These are phyloP conservation scores for Aspergillus spinulosporus DNA, from an alignment of 2,329 filamentous ascomycete species.

Conservation along the genomic window DNA sequence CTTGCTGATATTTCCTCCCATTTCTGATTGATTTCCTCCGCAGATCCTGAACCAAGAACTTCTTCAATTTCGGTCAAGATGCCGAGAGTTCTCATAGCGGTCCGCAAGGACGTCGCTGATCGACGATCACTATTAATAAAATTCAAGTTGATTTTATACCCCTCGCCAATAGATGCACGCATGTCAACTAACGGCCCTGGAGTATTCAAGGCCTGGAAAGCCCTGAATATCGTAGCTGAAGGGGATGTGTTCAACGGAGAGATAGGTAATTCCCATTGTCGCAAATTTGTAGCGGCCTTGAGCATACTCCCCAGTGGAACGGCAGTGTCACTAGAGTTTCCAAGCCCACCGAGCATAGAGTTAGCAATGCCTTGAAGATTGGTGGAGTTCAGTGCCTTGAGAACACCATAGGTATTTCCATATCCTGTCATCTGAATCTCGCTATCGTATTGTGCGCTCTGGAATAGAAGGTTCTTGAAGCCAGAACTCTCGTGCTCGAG, in stretches of 20 bases:
- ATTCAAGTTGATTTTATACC: conserved; percentile 52
- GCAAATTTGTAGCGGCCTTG: conserved; percentile 75
- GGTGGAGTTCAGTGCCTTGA: conserved; percentile 74
- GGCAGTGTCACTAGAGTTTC: conserved; percentile 50
- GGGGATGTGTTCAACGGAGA: conserved; percentile 64
- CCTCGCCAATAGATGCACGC: conserved; percentile 61
- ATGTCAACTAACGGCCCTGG: conserved; percentile 59
- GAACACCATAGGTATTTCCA: conserved; percentile 66
- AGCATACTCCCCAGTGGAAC: conserved; percentile 71
- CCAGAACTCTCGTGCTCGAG: conserved; percentile 90
- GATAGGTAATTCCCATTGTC: conserved; percentile 87
- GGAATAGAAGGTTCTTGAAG: conserved; percentile 81
- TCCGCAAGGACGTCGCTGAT: conserved; percentile 50
- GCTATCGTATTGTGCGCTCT: conserved; percentile 87
- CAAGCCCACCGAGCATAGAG: conserved; percentile 67
- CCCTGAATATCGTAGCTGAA: conserved; percentile 72
- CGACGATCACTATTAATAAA: conserved; percentile 37
- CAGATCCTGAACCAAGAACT: conserved; percentile 62
- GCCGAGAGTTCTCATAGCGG: conserved; percentile 65
- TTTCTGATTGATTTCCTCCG: conserved; percentile 61
- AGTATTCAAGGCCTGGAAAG: conserved; percentile 75
- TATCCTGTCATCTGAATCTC: conserved; percentile 64
- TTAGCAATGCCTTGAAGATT: conserved; percentile 85
- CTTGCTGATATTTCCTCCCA: conserved; percentile 66
- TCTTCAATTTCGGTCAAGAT: conserved; percentile 81